Percentiles rank a stretch among this genome's conserved stretches.
These are phyloP conservation scores for Gleditsia sinensis DNA, from an alignment of 306 rosid species.

Conservation along the genomic window DNA sequence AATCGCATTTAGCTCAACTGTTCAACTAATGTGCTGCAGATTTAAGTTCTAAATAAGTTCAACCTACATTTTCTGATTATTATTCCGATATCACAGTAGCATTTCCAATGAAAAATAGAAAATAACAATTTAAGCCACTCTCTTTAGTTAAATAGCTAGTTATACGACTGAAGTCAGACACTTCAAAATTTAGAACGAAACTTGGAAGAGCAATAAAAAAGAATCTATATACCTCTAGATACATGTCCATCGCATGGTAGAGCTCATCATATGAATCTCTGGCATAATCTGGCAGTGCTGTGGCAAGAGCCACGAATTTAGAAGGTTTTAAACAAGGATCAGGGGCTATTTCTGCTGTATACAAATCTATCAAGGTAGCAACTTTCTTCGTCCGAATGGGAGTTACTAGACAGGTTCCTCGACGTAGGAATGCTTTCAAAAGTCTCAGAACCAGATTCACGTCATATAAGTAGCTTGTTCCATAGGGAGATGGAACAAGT, in stretches of 20 bases:
- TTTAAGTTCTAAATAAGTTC: background rate
- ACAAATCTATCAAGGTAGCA: constrained; percentile 73
- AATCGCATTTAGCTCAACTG: constrained; percentile 28
- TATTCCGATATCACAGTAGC: background rate
- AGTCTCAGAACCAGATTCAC: constrained; percentile 84
- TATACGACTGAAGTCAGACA: background rate
- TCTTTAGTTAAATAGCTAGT: constrained; percentile 13
- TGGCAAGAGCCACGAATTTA: constrained; percentile 71
- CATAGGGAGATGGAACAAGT: constrained; percentile 86
- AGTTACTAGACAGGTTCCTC: constrained; percentile 33
- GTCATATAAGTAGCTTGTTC: constrained; percentile 69
- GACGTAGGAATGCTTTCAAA: constrained; percentile 59
- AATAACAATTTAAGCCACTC: background rate
- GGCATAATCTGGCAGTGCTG: constrained; percentile 73
- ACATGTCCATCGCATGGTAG: constrained; percentile 83
- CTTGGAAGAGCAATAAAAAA: background rate
- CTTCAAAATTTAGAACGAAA: background rate
- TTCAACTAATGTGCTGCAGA: background rate
- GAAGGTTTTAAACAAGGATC: constrained; percentile 83
- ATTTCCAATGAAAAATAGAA: constrained; percentile 9
- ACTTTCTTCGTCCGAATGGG: constrained; percentile 60
- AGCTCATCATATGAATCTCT: constrained; percentile 82
- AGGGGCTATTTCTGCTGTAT: constrained; percentile 90
- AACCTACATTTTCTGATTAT: background rate
- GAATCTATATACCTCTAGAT: constrained; percentile 64